Evolutionary conservation across 163 green algal species (phyloP).

Genomic region (Scenedesmus sp.): DNA sequence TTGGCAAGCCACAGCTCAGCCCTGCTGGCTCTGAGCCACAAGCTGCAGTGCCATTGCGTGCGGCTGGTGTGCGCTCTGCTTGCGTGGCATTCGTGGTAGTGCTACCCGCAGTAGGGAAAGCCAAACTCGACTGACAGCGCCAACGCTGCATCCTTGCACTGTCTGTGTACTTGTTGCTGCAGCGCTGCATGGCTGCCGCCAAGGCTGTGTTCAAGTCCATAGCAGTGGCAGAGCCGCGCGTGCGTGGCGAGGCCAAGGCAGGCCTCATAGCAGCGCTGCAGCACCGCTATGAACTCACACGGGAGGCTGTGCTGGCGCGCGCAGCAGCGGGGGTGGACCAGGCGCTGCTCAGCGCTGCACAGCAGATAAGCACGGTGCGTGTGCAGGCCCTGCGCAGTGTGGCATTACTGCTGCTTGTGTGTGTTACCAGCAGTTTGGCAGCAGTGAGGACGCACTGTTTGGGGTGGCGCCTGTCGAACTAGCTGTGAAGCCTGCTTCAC

Average conservation of each 20-base stretch:
- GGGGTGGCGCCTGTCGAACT: neutral
- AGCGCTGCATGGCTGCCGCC: conserved; percentile 53
- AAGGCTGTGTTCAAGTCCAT: conserved; percentile 58
- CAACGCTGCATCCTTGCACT: neutral
- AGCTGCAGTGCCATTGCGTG: neutral
- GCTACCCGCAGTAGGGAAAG: too few species aligned
- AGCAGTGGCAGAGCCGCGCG: conserved; percentile 63
- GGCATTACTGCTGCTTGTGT: neutral
- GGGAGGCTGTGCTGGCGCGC: conserved; percentile 33
- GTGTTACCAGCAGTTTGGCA: neutral
- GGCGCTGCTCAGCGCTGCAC: conserved; percentile 29
- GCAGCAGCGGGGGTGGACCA: conserved; percentile 34
- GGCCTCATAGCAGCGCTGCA: conserved; percentile 15
- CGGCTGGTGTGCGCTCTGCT: neutral
- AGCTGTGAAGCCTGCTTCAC: too few species aligned
- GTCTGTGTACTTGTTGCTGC: neutral
- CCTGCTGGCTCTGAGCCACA: too few species aligned
- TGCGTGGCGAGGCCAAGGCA: conserved; percentile 32
- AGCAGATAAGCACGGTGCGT: conserved; percentile 35
- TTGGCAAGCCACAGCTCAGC: too few species aligned
- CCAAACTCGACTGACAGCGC: neutral
- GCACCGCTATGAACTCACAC: conserved; percentile 26
- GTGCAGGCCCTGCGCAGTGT: too few species aligned
- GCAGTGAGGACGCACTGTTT: neutral
- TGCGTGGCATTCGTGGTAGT: neutral